Evolutionary conservation across 2,329 filamentous ascomycete genomes (phyloP), one percentile per base, ranked within the genome.

Genomic region (Claviceps fusiformis): DNA sequence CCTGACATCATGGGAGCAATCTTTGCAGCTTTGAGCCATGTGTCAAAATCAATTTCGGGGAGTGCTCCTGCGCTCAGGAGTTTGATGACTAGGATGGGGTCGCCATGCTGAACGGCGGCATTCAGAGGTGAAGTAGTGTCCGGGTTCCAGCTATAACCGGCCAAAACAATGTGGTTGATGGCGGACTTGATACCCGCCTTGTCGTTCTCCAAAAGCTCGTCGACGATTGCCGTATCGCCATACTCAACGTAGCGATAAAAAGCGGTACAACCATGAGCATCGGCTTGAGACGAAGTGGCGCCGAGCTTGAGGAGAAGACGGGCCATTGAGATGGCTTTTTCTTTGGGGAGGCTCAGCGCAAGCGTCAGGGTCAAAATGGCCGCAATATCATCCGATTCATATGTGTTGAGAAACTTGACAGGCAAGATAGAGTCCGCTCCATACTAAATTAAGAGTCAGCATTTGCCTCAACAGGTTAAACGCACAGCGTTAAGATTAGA

Each of bases 401-500:
- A 29, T 1, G 71, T 67, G 55, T 75, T 68, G 10, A 78, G 63
- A 31, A 86, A 75, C 67, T 91, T 91, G 64, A 93, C 75, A 0
- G 89, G 88, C 27, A 89, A 72, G 17, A 91, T 73, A 0, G 86
- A 76, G 66, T 95, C 88, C 5, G 88, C 87, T 8, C 87, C 89
- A 63, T 88, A 93, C 58, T 84, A n/a, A n/a, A 11, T 5, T 39
- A 9, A 44, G 24, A 17, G 35, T 56, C 41, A 56, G 51, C 50
- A 56, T 27, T 19, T 31, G 31, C 11, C 13, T 37, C 13, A 44
- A 41, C 15, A 49, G 19, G 43, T 45, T 27, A 27, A 11, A 5
- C 2, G 13, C 3, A 9, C 7, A 9, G 29, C 15, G 24, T 24
- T 24, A 17, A 37, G 53, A 37, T 56, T 24, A 8, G 19, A 62